Percentiles rank a stretch among this genome's conserved stretches.
phyloP scores from a whole-genome alignment of 805 yeast genomes.

The Lipomyces sp. region DNA sequence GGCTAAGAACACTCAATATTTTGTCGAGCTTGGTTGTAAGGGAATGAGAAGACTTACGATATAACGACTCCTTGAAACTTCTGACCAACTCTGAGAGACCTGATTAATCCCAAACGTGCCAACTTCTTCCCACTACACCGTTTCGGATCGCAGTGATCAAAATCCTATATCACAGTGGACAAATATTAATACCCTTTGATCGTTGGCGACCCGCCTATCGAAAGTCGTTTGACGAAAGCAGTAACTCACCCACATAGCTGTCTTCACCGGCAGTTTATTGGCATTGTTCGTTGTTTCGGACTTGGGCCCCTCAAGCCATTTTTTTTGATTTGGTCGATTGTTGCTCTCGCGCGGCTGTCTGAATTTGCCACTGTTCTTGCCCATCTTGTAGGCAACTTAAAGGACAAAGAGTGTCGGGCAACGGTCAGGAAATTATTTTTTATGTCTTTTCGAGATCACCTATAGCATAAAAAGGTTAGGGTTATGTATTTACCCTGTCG shows the following conservation, averaged over 20 bases:
- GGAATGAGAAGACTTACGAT: conserved; percentile 47
- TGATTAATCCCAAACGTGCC: conserved; percentile 83
- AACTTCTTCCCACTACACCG: conserved; percentile 94
- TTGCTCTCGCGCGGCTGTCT: neutral
- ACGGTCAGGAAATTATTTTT: neutral
- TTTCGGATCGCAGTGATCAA: conserved; percentile 98
- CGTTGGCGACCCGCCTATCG: no score
- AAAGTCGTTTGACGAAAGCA: no score
- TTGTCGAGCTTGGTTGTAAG: neutral
- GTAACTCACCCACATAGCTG: conserved; percentile 41
- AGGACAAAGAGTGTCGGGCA: neutral
- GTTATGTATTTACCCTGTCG: no score
- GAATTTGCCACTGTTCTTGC: neutral
- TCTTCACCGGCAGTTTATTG: conserved; percentile 53
- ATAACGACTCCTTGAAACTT: conserved; percentile 90
- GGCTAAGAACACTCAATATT: conserved; percentile 45
- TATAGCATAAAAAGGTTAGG: no score
- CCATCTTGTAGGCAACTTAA: neutral
- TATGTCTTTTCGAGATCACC: no score
- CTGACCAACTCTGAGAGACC: conserved; percentile 83
- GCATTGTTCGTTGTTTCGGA: neutral
- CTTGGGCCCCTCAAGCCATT: neutral
- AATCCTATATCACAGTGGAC: conserved; percentile 58
- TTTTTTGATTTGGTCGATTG: neutral
- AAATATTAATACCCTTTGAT: neutral